Conservation (phyloP, 306 rosid genomes). For the Ormosia emarginata region DNA sequence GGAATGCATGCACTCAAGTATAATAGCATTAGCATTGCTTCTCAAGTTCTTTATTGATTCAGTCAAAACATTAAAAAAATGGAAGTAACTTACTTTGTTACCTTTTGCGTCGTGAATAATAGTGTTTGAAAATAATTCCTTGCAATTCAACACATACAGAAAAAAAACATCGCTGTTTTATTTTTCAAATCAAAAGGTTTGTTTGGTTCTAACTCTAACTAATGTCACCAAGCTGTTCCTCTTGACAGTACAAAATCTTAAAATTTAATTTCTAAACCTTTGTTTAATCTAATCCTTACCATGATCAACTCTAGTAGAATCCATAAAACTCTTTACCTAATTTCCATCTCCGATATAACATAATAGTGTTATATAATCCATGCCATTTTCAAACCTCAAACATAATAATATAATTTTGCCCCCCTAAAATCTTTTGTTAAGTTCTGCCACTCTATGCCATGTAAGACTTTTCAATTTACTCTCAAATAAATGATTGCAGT, state of each 20-base stretch:
- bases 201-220: not conserved
- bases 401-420: not conserved
- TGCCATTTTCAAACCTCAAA: not conserved
- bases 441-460: not conserved
- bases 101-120: not conserved
- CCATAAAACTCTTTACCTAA: not conserved
- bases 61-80: not conserved
- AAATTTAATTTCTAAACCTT: not conserved
- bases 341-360: not conserved
- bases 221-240: not conserved
- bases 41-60: not conserved
- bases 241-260: not conserved
- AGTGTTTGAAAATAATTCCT: not conserved
- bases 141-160: not conserved
- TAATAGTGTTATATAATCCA: not conserved
- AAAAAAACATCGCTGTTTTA: not conserved
- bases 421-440: not conserved
- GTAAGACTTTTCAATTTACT: not conserved
- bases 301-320: not conserved
- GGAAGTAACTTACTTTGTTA: not conserved
- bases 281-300: not conserved
- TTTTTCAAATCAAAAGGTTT: not conserved
- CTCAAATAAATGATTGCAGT: not conserved
- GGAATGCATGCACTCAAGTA: not conserved
- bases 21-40: not conserved